These are phyloP conservation scores for Acanthamoeba healyi DNA, from an alignment of 208 protist genomes.

Conservation along the genomic window DNA sequence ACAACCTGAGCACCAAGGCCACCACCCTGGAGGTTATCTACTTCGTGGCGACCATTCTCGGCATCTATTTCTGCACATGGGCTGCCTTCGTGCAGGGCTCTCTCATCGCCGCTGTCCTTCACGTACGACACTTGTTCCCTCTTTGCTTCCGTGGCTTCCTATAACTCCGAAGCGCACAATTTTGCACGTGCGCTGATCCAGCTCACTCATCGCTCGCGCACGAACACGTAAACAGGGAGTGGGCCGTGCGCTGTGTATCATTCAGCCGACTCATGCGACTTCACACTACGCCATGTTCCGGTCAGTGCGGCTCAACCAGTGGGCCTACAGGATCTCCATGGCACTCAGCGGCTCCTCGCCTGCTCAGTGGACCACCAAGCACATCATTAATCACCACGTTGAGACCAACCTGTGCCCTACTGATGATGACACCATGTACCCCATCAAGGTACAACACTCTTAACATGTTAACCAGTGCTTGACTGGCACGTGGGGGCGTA, in stretches of 20 bases:
- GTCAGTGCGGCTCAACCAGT: conserved; percentile 75
- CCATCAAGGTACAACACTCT: conserved; percentile 42
- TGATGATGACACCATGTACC: conserved; percentile 83
- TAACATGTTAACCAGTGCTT: background rate
- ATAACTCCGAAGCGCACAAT: background rate
- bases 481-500: too few relatives aligned
- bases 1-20: conserved; percentile 76
- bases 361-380: conserved; percentile 81
- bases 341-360: conserved; percentile 73
- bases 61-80: conserved; percentile 70
- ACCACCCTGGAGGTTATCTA: conserved; percentile 66
- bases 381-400: conserved; percentile 80
- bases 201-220: too few relatives aligned
- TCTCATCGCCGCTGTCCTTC: conserved; percentile 63
- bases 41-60: conserved; percentile 70
- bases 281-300: conserved; percentile 77
- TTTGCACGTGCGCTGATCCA: background rate
- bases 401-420: conserved; percentile 78
- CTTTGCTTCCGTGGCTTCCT: background rate
- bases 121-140: background rate
- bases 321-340: conserved; percentile 79
- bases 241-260: conserved; percentile 75
- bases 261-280: conserved; percentile 76
- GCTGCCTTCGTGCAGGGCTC: conserved; percentile 76
- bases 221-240: conserved; percentile 51